A percentile compares a stretch with the other conserved stretches of the same genome.
phyloP scores from a whole-genome alignment of 768 basidiomycete species.

The Clavulina sp. region DNA sequence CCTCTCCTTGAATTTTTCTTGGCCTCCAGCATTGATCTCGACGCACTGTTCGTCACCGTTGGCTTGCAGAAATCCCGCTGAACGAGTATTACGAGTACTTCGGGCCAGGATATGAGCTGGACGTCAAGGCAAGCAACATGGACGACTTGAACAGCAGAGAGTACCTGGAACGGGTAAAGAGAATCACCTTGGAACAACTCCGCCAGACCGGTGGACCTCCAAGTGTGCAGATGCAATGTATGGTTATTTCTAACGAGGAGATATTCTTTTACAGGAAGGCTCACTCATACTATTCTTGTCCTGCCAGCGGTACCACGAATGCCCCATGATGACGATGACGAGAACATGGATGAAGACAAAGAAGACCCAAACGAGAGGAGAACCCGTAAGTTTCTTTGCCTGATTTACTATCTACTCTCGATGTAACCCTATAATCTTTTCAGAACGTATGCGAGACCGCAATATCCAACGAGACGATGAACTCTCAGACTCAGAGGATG shows the following conservation, averaged over 20 bases:
- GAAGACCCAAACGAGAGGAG: constrained; percentile 60
- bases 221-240: constrained; percentile 81
- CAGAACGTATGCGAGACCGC: constrained; percentile 56
- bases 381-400: constrained; percentile 26
- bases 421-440: background rate
- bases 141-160: constrained; percentile 88
- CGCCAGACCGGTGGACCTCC: constrained; percentile 77
- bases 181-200: constrained; percentile 82
- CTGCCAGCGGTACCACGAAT: constrained; percentile 63
- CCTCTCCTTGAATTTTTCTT: background rate
- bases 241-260: constrained; percentile 9
- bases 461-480: constrained; percentile 72
- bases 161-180: constrained; percentile 84
- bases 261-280: background rate
- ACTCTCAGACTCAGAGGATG: constrained; percentile 94
- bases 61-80: constrained; percentile 91
- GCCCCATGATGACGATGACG: constrained; percentile 76
- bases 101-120: constrained; percentile 90
- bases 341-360: constrained; percentile 67
- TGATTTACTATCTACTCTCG: background rate
- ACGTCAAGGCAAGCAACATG: constrained; percentile 86
- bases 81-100: constrained; percentile 99
- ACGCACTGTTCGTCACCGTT: too few species aligned
- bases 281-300: background rate
- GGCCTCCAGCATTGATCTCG: background rate